phyloP scores from a whole-genome alignment of 345 rosid species.

The Jatropha curcas region DNA sequence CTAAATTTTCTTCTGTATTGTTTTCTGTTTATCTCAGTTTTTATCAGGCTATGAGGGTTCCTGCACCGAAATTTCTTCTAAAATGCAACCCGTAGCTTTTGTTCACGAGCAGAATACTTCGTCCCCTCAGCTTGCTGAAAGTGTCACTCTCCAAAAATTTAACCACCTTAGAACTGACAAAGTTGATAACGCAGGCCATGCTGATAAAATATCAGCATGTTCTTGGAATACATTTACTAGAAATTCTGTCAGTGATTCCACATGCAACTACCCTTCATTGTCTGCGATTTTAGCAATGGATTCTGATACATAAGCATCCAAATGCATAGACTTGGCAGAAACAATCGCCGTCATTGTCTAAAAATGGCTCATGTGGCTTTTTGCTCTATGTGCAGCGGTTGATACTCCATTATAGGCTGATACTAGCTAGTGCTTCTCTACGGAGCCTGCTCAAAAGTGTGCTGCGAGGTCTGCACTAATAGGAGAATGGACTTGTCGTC shows the following conservation, averaged over 20 bases:
- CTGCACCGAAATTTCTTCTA: conserved; percentile 16
- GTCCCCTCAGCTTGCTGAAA: conserved; percentile 25
- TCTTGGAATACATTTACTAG: conserved; percentile 9
- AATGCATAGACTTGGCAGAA: conserved; percentile 55
- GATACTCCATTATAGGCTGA: conserved; percentile 74
- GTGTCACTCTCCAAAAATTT: conserved; percentile 30
- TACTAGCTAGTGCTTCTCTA: conserved; percentile 64
- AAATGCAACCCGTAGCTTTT: conserved; percentile 6
- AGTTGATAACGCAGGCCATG: neutral
- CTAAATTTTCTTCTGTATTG: conserved; percentile 12
- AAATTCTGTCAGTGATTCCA: conserved; percentile 21
- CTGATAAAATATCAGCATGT: neutral
- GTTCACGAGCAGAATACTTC: conserved; percentile 22
- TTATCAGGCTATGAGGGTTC: conserved; percentile 35
- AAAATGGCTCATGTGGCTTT: conserved; percentile 62
- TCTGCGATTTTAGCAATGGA: conserved; percentile 62
- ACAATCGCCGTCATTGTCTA: conserved; percentile 34
- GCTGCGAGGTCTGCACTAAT: no score
- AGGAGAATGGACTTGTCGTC: no score
- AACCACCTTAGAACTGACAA: conserved; percentile 26
- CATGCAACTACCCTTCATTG: conserved; percentile 37
- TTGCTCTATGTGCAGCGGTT: conserved; percentile 71
- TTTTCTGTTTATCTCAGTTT: conserved; percentile 37
- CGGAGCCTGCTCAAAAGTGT: conserved; percentile 54
- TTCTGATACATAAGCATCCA: conserved; percentile 65